Percentiles rank a stretch among this genome's conserved stretches.
Evolutionary conservation across 2,329 filamentous ascomycete species (phyloP).

Genomic region (Capronia epimyces): DNA sequence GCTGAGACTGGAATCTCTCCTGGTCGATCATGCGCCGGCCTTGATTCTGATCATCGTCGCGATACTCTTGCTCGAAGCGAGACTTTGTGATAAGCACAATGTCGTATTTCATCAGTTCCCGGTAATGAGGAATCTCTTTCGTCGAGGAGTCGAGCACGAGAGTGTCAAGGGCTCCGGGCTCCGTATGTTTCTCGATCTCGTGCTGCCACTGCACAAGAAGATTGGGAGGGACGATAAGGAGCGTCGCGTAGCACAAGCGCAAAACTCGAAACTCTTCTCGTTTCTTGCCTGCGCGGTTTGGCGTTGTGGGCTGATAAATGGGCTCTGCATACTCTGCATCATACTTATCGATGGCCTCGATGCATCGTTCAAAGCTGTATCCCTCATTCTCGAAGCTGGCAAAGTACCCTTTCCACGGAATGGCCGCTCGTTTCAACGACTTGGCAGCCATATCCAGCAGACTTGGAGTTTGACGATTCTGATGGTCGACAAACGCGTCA

Average conservation of each 20-base stretch:
- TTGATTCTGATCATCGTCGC: constrained; percentile 47
- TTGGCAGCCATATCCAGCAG: constrained; percentile 72
- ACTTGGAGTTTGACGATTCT: constrained; percentile 52
- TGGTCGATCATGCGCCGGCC: constrained; percentile 42
- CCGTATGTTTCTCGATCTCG: constrained; percentile 74
- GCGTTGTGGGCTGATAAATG: constrained; percentile 36
- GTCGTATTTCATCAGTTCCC: constrained; percentile 62
- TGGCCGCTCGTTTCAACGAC: constrained; percentile 57
- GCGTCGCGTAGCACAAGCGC: constrained; percentile 61
- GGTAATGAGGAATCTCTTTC: constrained; percentile 51
- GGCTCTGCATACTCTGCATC: constrained; percentile 56
- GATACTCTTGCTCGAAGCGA: constrained; percentile 65
- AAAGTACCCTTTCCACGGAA: constrained; percentile 67
- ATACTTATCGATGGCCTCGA: constrained; percentile 53
- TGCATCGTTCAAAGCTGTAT: constrained; percentile 51
- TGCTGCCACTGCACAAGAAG: constrained; percentile 76
- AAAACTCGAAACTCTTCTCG: constrained; percentile 39
- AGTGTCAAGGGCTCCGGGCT: constrained; percentile 54
- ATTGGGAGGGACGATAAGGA: constrained; percentile 79
- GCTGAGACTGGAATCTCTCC: constrained; percentile 52
- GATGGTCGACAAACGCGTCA: constrained; percentile 36
- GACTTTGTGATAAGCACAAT: constrained; percentile 70
- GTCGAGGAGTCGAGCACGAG: constrained; percentile 55
- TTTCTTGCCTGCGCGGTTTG: constrained; percentile 34
- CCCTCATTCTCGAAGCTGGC: constrained; percentile 46